Conservation (phyloP, 1,284 basidiomycete species). For the Leccinum angustisporum region DNA sequence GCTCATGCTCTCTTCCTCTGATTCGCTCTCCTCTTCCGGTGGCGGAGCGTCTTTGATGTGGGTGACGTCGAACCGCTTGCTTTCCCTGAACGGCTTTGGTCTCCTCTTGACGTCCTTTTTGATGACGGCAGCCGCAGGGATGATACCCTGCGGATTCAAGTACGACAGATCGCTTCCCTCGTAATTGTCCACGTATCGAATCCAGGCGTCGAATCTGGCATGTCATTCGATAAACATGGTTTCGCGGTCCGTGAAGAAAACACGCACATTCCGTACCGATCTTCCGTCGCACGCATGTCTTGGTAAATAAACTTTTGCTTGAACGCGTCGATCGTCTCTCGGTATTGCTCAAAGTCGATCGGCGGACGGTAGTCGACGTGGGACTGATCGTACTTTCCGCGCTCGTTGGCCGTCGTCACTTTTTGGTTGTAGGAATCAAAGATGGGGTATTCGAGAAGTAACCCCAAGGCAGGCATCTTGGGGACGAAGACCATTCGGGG, state of each 20-base stretch:
- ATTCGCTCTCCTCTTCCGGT: slow-evolving; percentile 52
- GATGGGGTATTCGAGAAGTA: slow-evolving; percentile 92
- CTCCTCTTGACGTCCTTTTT: slow-evolving; percentile 55
- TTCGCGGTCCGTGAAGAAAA: not conserved
- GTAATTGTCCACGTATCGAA: slow-evolving; percentile 67
- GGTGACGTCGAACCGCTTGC: slow-evolving; percentile 62
- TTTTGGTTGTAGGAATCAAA: slow-evolving; percentile 79
- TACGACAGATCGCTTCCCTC: slow-evolving; percentile 68
- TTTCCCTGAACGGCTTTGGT: slow-evolving; percentile 64
- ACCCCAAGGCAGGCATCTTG: slow-evolving; percentile 94
- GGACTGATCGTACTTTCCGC: slow-evolving; percentile 45
- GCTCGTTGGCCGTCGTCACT: slow-evolving; percentile 59
- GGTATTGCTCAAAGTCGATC: slow-evolving; percentile 72
- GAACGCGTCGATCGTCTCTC: slow-evolving; percentile 71
- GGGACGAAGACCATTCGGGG: slow-evolving; percentile 85
- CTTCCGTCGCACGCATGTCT: slow-evolving; percentile 82
- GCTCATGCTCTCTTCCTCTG: slow-evolving; percentile 54
- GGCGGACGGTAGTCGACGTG: slow-evolving; percentile 60
- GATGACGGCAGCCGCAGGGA: slow-evolving; percentile 67
- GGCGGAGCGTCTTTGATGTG: slow-evolving; percentile 48
- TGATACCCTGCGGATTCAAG: slow-evolving; percentile 67
- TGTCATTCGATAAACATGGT: not conserved
- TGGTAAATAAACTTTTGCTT: slow-evolving; percentile 84
- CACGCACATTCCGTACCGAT: slow-evolving; percentile 76
- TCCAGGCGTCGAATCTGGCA: slow-evolving; percentile 75